Evolutionary conservation across 768 basidiomycete genomes (phyloP), one percentile per base, ranked within the genome.

Genomic region (Hebeloma cylindrosporum): DNA sequence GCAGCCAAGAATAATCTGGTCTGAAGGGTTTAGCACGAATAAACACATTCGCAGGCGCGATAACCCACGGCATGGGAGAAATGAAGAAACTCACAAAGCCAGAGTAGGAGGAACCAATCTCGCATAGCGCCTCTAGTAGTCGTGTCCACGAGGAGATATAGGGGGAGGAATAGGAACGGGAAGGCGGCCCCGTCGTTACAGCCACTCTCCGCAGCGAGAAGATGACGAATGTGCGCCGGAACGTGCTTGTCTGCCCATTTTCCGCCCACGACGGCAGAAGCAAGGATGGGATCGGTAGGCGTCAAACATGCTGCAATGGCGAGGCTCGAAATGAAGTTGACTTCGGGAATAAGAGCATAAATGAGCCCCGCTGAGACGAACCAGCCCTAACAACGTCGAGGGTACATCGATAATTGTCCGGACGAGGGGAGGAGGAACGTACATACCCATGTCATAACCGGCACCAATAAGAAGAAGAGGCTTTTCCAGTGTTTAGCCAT

Each of bases 211-310:
- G 81, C 82, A 1, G 82, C 81, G 3, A 79, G 60, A 1, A 80
- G 67, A 52, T 80, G 77, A 23, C 77, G 82, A 30, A 92, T 70
- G 59, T 92, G 89, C 1, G 85, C 82, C 1, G 89, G 90, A 17
- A 98, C 95, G 58, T 97, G 95, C 62, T 97, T 96, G 64, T 97
- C 89, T 2, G 96, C 96, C 69, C 92, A 99, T 70, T 90, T 94
- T 23, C 95, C 95, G 58, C 95, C 95, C 8, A 91, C 80, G 25
- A 91, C 93, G 7, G 93, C 90, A 13, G 92, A 88, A 0, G 93
- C 93, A 39, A 96, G 78, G 60, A 93, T 93, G 29, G 92, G 93
- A 65, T 96, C 93, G 23, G 96, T 99, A 1, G 92, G 92, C 0
- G 93, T 95, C 26, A 94, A 79, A 63, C 90, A 93, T 0, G 96